Evolutionary conservation across 495 filamentous ascomycete genomes (phyloP).

Genomic region (Xanthoparmelia taractica): DNA sequence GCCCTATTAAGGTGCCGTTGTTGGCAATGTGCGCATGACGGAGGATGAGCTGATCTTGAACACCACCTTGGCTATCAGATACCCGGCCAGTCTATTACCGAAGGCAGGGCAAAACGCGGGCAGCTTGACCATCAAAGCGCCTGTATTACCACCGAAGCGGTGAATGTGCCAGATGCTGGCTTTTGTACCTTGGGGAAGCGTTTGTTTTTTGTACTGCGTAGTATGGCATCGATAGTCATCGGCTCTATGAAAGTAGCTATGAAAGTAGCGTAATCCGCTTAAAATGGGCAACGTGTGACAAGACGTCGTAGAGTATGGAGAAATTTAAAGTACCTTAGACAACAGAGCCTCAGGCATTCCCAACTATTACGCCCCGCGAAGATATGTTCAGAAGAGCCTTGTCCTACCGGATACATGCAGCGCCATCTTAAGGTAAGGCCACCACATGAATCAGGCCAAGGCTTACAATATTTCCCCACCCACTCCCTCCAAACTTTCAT

Average conservation of each 20-base stretch:
- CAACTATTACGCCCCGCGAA: too few species aligned
- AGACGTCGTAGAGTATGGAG: neutral
- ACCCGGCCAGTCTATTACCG: conserved; percentile 96
- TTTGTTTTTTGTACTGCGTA: neutral
- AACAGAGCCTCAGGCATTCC: too few species aligned
- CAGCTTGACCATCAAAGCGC: conserved; percentile 97
- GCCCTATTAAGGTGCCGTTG: conserved; percentile 96
- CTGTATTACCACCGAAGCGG: conserved; percentile 95
- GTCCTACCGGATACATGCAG: too few species aligned
- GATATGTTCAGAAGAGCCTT: too few species aligned
- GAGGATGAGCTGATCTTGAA: conserved; percentile 93
- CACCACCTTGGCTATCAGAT: conserved; percentile 98
- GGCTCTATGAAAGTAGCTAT: neutral
- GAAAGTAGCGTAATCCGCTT: neutral
- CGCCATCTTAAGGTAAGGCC: neutral
- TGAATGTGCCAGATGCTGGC: conserved; percentile 65
- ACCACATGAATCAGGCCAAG: neutral
- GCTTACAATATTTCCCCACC: neutral
- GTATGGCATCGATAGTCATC: neutral
- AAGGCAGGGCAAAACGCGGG: conserved; percentile 99
- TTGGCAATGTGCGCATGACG: conserved; percentile 96
- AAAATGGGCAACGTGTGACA: neutral
- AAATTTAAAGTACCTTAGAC: neutral
- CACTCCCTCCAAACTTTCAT: neutral
- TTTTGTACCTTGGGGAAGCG: neutral